Conservation (phyloP, 2,329 filamentous ascomycete genomes). For the Exophiala sp. region DNA sequence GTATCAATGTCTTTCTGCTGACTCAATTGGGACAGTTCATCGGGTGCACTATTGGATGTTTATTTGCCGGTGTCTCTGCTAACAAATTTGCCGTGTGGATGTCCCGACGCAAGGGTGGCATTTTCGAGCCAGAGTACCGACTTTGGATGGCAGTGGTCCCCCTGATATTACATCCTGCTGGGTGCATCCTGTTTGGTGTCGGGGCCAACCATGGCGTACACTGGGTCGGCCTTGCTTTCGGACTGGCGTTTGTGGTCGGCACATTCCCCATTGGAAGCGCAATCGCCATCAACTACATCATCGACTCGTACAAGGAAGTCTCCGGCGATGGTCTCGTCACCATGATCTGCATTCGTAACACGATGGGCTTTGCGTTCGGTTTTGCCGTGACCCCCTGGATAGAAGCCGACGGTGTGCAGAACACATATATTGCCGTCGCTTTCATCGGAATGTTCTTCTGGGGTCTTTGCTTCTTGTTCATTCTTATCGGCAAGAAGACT, state of each 20-base stretch:
- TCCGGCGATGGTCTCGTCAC: conserved; percentile 41
- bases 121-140: conserved; percentile 42
- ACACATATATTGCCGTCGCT: conserved; percentile 39
- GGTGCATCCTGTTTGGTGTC: conserved; percentile 40
- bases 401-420: conserved; percentile 41
- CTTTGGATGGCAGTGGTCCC: conserved; percentile 39
- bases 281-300: conserved; percentile 39
- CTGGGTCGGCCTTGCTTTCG: conserved; percentile 43
- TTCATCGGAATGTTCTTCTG: conserved; percentile 19
- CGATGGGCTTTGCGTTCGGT: conserved; percentile 47
- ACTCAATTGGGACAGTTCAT: conserved; percentile 14
- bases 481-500: conserved; percentile 6
- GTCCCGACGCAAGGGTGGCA: conserved; percentile 39
- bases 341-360: conserved; percentile 48
- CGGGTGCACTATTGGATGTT: conserved; percentile 34
- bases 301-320: conserved; percentile 41
- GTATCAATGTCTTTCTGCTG: conserved; percentile 32
- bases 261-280: conserved; percentile 38
- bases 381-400: conserved; percentile 49
- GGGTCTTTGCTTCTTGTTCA: conserved; percentile 11
- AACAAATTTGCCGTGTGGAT: conserved; percentile 39
- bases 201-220: conserved; percentile 41
- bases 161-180: conserved; percentile 35
- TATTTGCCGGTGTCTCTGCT: conserved; percentile 40
- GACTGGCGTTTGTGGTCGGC: conserved; percentile 42